Evolutionary conservation across 164 flowering plant species (phyloP), one percentile per base, ranked within the genome.

Genomic region (Macadamia tetraphylla): DNA sequence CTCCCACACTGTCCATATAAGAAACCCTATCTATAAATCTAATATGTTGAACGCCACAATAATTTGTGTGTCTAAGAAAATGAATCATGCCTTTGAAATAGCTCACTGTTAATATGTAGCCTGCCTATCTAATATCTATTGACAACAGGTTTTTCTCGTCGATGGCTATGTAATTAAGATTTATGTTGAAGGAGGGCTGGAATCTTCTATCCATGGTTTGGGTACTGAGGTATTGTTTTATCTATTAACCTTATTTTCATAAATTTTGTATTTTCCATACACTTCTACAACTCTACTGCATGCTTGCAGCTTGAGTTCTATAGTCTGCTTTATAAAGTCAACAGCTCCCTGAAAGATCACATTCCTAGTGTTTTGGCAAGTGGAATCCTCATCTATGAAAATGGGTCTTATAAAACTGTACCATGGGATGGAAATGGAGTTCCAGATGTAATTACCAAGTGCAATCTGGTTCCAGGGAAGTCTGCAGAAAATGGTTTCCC

Each of bases 381-480:
- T 73, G 98, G 98, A 62, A 81, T 94, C 72, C 71, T 91, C 53
- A 71, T 71, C 68, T 70, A 72, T 65, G 91, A 88, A 66, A 77
- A 85, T 79, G 96, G 88, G 43, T 77, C 82, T 44, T 80, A 77
- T 74, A 78, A 55, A 71, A 69, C 79, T 69, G 78, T 78, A 29
- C 74, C 87, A 66, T 94, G 98, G 98, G 86, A 90, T 77, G 96
- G 98, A 4, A 90, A 81, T 78, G 85, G 76, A 65, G 76, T 90
- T 52, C 98, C 95, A 64, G 80, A 85, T 69, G 79, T 82, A 49
- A 80, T 91, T 80, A 65, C 74, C 8, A 78, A 75, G 64, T 71
- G 77, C 76, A 81, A 75, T 74, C 31, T 83, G 62, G 66, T 59
- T 65, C 63, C 65, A 5, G 74, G 67, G 18, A 74, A 74, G 9